Evolutionary conservation across 2,329 filamentous ascomycete genomes (phyloP), one percentile per base, ranked within the genome.

Genomic region (Ceratocystis alfenasii): DNA sequence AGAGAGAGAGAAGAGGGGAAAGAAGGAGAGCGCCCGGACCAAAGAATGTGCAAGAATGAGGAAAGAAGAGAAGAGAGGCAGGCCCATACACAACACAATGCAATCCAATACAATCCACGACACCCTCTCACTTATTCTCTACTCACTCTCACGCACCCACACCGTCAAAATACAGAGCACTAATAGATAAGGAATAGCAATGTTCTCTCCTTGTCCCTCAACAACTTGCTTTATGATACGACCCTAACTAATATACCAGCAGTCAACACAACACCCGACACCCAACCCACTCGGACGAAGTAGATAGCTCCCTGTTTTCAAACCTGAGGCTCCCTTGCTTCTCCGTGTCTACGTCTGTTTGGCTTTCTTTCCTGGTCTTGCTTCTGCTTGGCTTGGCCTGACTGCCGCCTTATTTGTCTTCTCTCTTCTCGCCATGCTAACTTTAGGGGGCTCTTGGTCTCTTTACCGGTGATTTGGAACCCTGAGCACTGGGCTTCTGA

Each of bases 151-250:
- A 25, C 48, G 20, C 8, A 53, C 48, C 8, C 22, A 53, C 48
- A 53, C 48, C 20, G 5, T 53, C 20, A 53, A 20, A 53, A 28
- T 41, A 41, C 22, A 53, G 12, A 12, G 3, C 20, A 53, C 20
- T 57, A 20, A 17, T 30, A 59, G 53, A 59, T 59, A 59, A 59
- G 53, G 53, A 59, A 59, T 8, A 59, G 53, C 53, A 36, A 59
- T 59, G 53, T 59, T 33, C 53, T 36, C 53, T n/a, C 53, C 53
- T 36, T 59, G 53, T 59, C 36, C 12, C 53, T 59, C 28, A 59
- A 59, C 53, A 36, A 50, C 53, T 30, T 59, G 53, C 53, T 33
- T 20, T 33, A 59, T 36, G 10, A 59, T 59, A 20, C 53, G 5
- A 59, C 25, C 8, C 53, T 33, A 59, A 59, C 15, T n/a, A 17